Base-by-base conservation (phyloP, 495 filamentous ascomycete genomes). In the Xylaria scruposa region DNA sequence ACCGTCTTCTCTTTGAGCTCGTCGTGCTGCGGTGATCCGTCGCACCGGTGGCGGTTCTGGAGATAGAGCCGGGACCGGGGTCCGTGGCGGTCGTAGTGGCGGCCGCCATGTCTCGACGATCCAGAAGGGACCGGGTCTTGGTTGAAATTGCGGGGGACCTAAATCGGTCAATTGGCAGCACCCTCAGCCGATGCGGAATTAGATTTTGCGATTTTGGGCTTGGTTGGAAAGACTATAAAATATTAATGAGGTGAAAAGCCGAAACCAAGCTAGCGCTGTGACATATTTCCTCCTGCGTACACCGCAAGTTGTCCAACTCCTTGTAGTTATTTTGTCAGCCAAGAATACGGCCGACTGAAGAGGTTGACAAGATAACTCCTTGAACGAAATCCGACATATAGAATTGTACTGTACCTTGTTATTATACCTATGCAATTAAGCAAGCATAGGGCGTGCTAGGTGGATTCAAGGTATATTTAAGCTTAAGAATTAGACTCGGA, bases 61-160 rank as follows among this genome's bases (percentile, higher is more conserved):
- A 42, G 12, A 38, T 24, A 46, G 68, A 70, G 31, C 69, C 61
- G 24, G 15, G 69, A 24, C 38, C 49, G 44, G 38, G 24, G 26
- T 33, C 47, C 49, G 61, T 15, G 38, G 21, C 24, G 29, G 56
- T 1, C 1, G 67, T 17, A 3, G 59, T 6, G 5, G 46, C 29
- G 42, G 65, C 49, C 12, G 65, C 65, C 66, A 68, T 68, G 64
- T 44, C 33, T 59, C 31, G 26, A 59, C 54, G 29, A 33, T n/a
- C 17, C n/a, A n/a, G n/a, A n/a, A n/a, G n/a, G n/a, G n/a, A n/a
- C n/a, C 56, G 31, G 56, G 56, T 4, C 38, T 38, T 1, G n/a
- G 15, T 10, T 54, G 2, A 26, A 56, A 56, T 56, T 56, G 24
- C n/a, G 58, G 31, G 54, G 56, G 33, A 36, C 15, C 9, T n/a